Evolutionary conservation across 2,329 filamentous ascomycete genomes (phyloP).

Genomic region (Penicillium nordicum): DNA sequence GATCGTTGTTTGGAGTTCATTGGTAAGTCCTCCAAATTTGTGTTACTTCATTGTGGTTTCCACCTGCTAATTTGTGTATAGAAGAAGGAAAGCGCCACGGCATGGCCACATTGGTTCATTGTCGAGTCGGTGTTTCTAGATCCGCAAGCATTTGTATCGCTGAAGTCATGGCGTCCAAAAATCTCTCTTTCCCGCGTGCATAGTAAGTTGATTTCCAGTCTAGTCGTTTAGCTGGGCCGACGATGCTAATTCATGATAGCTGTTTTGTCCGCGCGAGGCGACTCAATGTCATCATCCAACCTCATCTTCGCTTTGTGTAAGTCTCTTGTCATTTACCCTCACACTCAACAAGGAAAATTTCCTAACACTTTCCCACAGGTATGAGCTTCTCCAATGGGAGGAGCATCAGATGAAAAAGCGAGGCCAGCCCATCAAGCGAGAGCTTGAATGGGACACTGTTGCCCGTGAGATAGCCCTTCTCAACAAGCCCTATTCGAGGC

Average conservation of each 20-base stretch:
- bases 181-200: constrained; percentile 81
- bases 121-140: constrained; percentile 89
- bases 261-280: constrained; percentile 91
- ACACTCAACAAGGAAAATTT: neutral
- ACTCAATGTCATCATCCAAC: constrained; percentile 97
- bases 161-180: constrained; percentile 85
- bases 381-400: constrained; percentile 95
- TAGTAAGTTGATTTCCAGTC: constrained; percentile 55
- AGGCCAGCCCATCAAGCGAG: constrained; percentile 60
- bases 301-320: constrained; percentile 84
- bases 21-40: constrained; percentile 56
- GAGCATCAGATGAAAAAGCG: constrained; percentile 63
- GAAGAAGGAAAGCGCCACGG: constrained; percentile 74
- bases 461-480: constrained; percentile 87
- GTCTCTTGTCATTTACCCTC: constrained; percentile 9
- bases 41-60: neutral
- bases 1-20: constrained; percentile 85
- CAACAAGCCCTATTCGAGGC: constrained; percentile 86
- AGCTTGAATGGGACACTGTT: constrained; percentile 88
- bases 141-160: constrained; percentile 98
- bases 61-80: constrained; percentile 36
- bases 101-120: constrained; percentile 89
- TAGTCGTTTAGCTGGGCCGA: neutral
- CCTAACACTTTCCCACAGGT: constrained; percentile 35
- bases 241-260: constrained; percentile 33